Percentiles rank a stretch among this genome's conserved stretches.
Conservation (phyloP, 2,329 filamentous ascomycete species). For the Chaetomiaceae sp. region DNA sequence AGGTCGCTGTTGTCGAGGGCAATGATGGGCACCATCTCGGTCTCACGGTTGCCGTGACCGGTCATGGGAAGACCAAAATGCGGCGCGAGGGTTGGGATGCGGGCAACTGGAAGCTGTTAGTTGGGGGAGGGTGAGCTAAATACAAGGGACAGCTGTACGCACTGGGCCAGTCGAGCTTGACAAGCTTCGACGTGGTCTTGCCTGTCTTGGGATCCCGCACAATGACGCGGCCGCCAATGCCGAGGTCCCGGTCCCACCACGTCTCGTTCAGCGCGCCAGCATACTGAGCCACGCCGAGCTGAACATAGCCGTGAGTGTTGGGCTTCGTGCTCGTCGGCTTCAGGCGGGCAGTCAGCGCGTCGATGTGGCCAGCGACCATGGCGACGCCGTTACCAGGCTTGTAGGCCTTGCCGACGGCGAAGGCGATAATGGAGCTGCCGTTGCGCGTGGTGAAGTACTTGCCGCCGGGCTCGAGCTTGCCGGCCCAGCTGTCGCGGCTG, state of each 20-base stretch:
- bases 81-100: constrained; percentile 84
- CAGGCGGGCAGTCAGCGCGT: constrained; percentile 81
- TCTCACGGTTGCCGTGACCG: constrained; percentile 72
- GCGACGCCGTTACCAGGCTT: constrained; percentile 78
- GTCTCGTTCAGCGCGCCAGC: constrained; percentile 80
- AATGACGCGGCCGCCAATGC: constrained; percentile 82
- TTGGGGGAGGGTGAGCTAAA: neutral
- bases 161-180: constrained; percentile 88
- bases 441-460: constrained; percentile 89
- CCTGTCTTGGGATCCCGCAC: constrained; percentile 65
- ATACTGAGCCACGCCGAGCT: constrained; percentile 89
- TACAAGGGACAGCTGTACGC: constrained; percentile 22
- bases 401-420: constrained; percentile 74
- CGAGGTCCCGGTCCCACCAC: constrained; percentile 96
- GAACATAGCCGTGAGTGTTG: constrained; percentile 77
- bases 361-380: constrained; percentile 87
- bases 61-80: constrained; percentile 79
- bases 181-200: constrained; percentile 74
- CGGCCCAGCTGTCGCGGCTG: constrained; percentile 70
- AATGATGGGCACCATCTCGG: constrained; percentile 88
- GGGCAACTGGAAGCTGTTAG: constrained; percentile 51
- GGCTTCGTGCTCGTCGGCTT: constrained; percentile 86
- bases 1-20: constrained; percentile 71
- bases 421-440: constrained; percentile 77
- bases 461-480: constrained; percentile 66